Conservation (phyloP, 805 yeast genomes). For the Saccharomycopsis fibuligera region DNA sequence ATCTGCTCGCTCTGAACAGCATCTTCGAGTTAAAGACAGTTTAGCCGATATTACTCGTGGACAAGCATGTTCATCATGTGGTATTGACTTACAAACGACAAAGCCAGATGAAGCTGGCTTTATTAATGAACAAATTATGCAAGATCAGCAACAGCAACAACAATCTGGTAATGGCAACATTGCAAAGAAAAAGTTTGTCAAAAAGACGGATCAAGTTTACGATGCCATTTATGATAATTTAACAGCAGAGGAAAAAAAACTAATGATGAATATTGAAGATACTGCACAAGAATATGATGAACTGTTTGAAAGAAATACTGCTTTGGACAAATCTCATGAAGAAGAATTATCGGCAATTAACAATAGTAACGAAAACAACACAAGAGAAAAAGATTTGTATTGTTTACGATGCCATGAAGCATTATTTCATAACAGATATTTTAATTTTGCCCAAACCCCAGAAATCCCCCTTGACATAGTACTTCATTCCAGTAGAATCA, state of each 20-base stretch:
- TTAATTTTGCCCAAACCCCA: slow-evolving; percentile 27
- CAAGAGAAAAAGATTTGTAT: background rate
- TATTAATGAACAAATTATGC: background rate
- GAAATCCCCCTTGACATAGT: background rate
- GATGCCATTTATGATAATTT: slow-evolving; percentile 4
- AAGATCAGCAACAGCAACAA: no score
- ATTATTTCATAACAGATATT: slow-evolving; percentile 31
- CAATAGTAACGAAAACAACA: background rate
- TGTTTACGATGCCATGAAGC: slow-evolving; percentile 11
- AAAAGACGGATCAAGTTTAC: slow-evolving; percentile 4
- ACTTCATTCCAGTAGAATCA: background rate
- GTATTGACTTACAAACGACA: slow-evolving; percentile 41
- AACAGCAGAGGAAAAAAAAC: slow-evolving; percentile 9
- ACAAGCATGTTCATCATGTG: slow-evolving; percentile 48
- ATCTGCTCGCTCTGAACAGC: no score
- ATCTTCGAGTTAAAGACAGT: background rate
- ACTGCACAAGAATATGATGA: slow-evolving; percentile 7
- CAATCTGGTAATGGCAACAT: background rate
- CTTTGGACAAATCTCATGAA: slow-evolving; percentile 20
- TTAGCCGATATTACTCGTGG: background rate
- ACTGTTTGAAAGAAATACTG: slow-evolving; percentile 1
- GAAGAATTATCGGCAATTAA: no score
- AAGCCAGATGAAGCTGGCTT: slow-evolving; percentile 38
- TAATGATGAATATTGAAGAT: slow-evolving; percentile 2
- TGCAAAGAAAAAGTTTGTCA: background rate